These are phyloP conservation scores for Kickxella alabastrina DNA, from an alignment of 192 early-diverging fungal genomes.

Conservation along the genomic window DNA sequence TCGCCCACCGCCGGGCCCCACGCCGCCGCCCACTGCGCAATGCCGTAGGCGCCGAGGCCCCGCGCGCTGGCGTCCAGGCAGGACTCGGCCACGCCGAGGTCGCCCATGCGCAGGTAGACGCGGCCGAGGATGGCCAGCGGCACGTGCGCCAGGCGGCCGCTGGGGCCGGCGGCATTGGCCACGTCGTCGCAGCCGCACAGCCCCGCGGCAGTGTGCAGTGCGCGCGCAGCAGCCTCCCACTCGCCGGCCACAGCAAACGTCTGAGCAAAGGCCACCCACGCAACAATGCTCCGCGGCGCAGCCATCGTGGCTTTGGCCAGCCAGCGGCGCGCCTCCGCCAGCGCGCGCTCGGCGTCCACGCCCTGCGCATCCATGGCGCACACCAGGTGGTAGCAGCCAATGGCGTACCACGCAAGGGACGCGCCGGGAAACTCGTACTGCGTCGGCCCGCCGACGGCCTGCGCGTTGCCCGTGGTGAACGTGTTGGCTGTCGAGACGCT, in stretches of 20 bases:
- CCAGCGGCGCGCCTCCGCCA: slow-evolving; percentile 47
- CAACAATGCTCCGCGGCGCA: slow-evolving; percentile 41
- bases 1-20: slow-evolving; percentile 23
- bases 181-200: slow-evolving; percentile 48
- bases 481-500: slow-evolving; percentile 27
- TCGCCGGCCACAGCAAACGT: slow-evolving; percentile 46
- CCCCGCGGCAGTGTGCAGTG: slow-evolving; percentile 44
- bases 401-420: slow-evolving; percentile 51
- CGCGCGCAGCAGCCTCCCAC: slow-evolving; percentile 50
- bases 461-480: slow-evolving; percentile 34
- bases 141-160: slow-evolving; percentile 38
- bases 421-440: slow-evolving; percentile 51
- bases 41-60: slow-evolving; percentile 25
- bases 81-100: slow-evolving; percentile 45
- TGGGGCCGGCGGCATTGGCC: slow-evolving; percentile 32
- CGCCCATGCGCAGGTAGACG: slow-evolving; percentile 49
- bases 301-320: slow-evolving; percentile 49
- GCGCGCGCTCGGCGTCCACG: slow-evolving; percentile 32
- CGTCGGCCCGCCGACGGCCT: slow-evolving; percentile 33
- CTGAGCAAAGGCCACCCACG: slow-evolving; percentile 51
- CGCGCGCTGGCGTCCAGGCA: slow-evolving; percentile 49
- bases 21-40: slow-evolving; percentile 17
- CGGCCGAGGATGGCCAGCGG: slow-evolving; percentile 46
- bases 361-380: slow-evolving; percentile 14
- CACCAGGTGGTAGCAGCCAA: slow-evolving; percentile 50